phyloP scores from a whole-genome alignment of 1,284 basidiomycete species.

The Pyrrhoderma lamaoense region DNA sequence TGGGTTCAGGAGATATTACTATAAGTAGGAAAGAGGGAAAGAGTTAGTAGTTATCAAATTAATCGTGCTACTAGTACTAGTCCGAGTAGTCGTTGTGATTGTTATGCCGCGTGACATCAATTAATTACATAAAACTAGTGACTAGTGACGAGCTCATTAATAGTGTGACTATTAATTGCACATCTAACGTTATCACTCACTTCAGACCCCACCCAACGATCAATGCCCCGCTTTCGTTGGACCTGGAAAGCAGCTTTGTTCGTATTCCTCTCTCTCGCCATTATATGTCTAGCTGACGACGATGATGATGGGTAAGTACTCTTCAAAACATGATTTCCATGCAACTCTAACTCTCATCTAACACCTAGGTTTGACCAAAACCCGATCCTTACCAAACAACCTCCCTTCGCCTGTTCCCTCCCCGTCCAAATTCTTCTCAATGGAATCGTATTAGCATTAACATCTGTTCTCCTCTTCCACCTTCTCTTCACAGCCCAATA shows the following conservation, averaged over 20 bases:
- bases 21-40: no score
- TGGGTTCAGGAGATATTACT: no score
- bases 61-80: no score
- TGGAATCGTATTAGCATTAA: conserved; percentile 83
- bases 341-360: neutral
- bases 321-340: neutral
- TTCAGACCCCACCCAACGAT: no score
- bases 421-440: conserved; percentile 88
- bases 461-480: conserved; percentile 84
- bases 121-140: no score
- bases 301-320: neutral
- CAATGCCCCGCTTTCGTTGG: no score
- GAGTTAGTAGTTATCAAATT: no score
- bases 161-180: no score
- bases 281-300: conserved; percentile 5
- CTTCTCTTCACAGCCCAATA: conserved; percentile 94
- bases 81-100: no score
- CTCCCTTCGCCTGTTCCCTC: conserved; percentile 76
- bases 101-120: no score
- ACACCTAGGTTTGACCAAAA: conserved; percentile 27
- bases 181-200: no score
- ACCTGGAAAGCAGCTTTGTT: neutral
- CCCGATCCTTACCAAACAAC: conserved; percentile 72
- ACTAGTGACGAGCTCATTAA: no score
- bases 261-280: neutral